Conservation (phyloP, 495 filamentous ascomycete genomes). For the Polyplosphaeria fusca region DNA sequence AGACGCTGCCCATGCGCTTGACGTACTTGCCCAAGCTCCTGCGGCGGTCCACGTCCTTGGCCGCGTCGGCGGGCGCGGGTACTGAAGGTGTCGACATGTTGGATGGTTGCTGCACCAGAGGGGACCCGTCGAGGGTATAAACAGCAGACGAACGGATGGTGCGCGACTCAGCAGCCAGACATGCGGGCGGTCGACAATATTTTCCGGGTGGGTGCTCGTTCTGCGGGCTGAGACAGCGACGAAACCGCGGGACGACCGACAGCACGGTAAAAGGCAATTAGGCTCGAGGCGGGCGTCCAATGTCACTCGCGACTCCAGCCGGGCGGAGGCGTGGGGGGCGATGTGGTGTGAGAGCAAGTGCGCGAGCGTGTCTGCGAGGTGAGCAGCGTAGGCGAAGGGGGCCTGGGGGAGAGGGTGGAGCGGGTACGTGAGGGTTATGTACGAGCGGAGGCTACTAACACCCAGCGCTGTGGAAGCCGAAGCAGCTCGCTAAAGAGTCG, state of each 20-base stretch:
- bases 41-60: conserved; percentile 14
- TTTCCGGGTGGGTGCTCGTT: neutral
- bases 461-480: neutral
- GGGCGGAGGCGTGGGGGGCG: neutral
- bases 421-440: conserved; percentile 5
- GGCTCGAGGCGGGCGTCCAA: too few species aligned
- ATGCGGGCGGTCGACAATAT: conserved; percentile 14
- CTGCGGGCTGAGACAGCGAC: conserved; percentile 27
- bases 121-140: neutral
- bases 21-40: conserved; percentile 33
- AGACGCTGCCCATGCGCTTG: conserved; percentile 32
- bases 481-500: too few species aligned
- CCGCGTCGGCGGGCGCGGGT: neutral
- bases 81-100: conserved; percentile 13
- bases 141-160: neutral
- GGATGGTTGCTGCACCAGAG: neutral
- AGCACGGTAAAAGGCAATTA: conserved; percentile 17
- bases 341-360: neutral
- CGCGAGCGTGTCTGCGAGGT: neutral
- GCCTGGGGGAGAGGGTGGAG: neutral
- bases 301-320: neutral
- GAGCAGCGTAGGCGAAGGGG: neutral
- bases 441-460: neutral
- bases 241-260: conserved; percentile 29
- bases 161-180: conserved; percentile 14